A percentile compares a stretch with the other conserved stretches of the same genome.
Conservation (phyloP, 2,329 filamentous ascomycete species). For the Xylariales sp. region DNA sequence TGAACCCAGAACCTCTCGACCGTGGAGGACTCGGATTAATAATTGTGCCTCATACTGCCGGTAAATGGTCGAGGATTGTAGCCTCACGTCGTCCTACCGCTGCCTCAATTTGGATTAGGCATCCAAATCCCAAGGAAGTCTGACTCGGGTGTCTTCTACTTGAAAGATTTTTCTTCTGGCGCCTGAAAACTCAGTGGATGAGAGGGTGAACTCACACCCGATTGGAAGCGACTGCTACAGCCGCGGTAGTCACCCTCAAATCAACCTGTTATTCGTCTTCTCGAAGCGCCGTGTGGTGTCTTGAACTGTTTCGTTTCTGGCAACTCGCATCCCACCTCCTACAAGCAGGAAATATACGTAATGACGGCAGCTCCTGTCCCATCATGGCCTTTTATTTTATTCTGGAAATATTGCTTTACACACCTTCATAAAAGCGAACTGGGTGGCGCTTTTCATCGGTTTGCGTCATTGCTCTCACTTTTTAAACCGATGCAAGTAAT, state of each 20-base stretch:
- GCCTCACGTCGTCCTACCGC: no score
- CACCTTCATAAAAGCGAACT: not conserved
- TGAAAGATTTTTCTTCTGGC: no score
- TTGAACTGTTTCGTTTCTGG: not conserved
- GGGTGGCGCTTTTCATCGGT: not conserved
- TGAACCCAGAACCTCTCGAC: not conserved
- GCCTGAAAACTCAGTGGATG: not conserved
- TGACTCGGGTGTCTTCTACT: no score
- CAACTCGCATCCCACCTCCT: not conserved
- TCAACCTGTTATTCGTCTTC: not conserved
- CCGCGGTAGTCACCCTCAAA: not conserved
- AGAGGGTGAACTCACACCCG: not conserved
- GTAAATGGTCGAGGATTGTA: no score
- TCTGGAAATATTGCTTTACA: not conserved
- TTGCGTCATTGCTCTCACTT: not conserved
- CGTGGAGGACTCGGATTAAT: not conserved
- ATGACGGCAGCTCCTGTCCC: not conserved
- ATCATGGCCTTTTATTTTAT: not conserved
- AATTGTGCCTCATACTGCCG: no score
- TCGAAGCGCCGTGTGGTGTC: not conserved
- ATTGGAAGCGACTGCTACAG: not conserved
- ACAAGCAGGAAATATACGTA: no score
- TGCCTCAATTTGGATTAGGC: no score
- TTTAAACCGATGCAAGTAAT: not conserved
- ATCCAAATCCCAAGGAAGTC: no score